Evolutionary conservation across 1,284 basidiomycete genomes (phyloP), one percentile per base, ranked within the genome.

Genomic region (Abortiporus biennis): DNA sequence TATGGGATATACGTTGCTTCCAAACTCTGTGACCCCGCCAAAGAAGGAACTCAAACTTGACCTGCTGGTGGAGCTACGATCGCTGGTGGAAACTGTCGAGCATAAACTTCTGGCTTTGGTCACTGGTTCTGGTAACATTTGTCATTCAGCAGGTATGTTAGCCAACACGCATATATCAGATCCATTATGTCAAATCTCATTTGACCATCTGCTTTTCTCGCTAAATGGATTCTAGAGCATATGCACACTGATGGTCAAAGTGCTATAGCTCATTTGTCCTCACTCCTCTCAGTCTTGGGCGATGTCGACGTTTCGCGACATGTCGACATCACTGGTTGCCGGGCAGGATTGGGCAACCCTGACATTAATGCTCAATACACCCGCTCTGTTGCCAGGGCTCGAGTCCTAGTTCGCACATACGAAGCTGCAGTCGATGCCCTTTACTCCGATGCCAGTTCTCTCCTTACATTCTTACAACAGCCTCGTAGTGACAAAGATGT

Each of bases 221-320:
- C 22, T 31, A 46, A 40, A 30, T 24, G 27, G 27, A 29, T 29
- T 29, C 27, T 29, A 61, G 59, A 54, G 21, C 53, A 56, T 6
- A 35, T 63, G 6, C 43, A 50, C 13, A 32, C 44, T 1, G 53
- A 58, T 21, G 53, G 74, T 15, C 74, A 69, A 55, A 69, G 65
- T 31, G 62, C 77, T 25, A 57, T 84, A 25, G 65, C 73, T 1
- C 69, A 74, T 36, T 59, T 85, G 22, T 71, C 78, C 2, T 58
- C 68, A 6, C 74, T 85, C 41, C 64, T 90, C 23, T 58, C 63
- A 4, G 70, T 76, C 36, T 67, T 82, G 24, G 72, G 77, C 16
- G 77, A 85, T 51, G 69, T 91, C 44, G 80, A 90, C 57, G 63
- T 92, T 38, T 85, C 85, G 17, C 74, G 76, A 30, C 78, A 85